Evolutionary conservation across 1,284 basidiomycete genomes (phyloP), one percentile per base, ranked within the genome.

Genomic region (Ceratobasidium sp.): DNA sequence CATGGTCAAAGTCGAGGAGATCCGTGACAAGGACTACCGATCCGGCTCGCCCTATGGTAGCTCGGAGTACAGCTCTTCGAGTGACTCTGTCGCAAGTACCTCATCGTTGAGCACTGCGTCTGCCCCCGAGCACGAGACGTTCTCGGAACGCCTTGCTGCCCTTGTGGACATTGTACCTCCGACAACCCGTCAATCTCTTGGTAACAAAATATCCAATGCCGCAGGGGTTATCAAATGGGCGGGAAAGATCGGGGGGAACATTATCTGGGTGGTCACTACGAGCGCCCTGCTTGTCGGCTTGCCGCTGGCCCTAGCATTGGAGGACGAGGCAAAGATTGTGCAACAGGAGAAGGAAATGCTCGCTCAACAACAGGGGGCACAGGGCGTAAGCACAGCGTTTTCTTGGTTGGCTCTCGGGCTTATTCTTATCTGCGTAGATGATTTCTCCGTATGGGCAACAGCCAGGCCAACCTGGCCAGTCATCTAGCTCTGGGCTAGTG

Each of bases 101-200:
- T 85, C 86, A 47, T 88, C 90, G 42, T 76, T 80, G 52, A 86
- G 87, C 71, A 80, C 78, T 60, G 86, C 90, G 74, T 69, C 71
- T 25, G 69, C 73, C 38, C 53, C 70, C 27, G 73, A 77, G n/a
- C 25, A 62, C 60, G 96, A 99, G 81, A 87, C 94, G n/a, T 74
- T 98, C 74, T 84, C 88, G 75, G 94, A 98, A 81, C 92, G 96
- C 71, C 75, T 99, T 76, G 84, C 86, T 70, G 96, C 96, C 25
- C 88, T 99, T 77, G 90, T 91, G 74, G 96, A 99, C 84, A 98
- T 99, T 76, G 88, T 99, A 8, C 91, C 95, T 1, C 96, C 97
- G 22, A 82, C 89, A 17, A 96, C 95, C 38, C 89, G 97, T 72
- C 87, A 91, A 73, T 82, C 82, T 74, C 86, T 98, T 72, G 79